Base-by-base conservation (phyloP, 1,284 basidiomycete species). In the Volvariella volvacea region DNA sequence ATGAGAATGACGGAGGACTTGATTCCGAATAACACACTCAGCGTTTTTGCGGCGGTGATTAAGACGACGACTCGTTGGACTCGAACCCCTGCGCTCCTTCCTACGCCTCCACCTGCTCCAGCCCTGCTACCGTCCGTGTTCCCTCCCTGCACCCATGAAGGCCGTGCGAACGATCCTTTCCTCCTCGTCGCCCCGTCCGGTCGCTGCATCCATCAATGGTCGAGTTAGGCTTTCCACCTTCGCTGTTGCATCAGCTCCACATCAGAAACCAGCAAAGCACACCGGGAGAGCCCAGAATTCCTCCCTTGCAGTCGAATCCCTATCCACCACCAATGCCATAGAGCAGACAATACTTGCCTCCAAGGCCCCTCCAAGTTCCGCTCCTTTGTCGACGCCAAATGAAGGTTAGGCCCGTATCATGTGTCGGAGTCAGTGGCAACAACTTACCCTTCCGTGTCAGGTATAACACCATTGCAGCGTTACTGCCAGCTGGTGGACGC, bases 401-500 rank as follows among this genome's bases (percentile, higher is more conserved):
- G 6, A 51, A 45, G 53, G 55, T 55, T 42, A 25, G 45, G 34
- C 21, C 15, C 19, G 43, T 46, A 31, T 8, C 46, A 22, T 15
- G 9, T 20, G 17, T 45, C 9, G 17, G 19, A 7, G 15, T 43
- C 14, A 42, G 7, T 42, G 22, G 39, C 30, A 28, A n/a, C 4
- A 6, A 37, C 34, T 33, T 50, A 22, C 39, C 32, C 47, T 33
- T 25, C 19, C 16, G 41, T 33, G 41, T 46, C 63, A 60, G 58
- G 40, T 46, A 46, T 55, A 25, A 71, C 77, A 7, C 91, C 89
- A 4, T 64, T 82, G 40, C 62, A 71, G 31, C 80, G 83, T 43
- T 98, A 98, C 66, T 71, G 83, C 51, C 70, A 76, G 51, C 77
- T 95, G 38, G 78, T 97, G 39, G 65, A 76, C 3, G 63, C 70